Base-by-base conservation (phyloP, 768 basidiomycete species). In the Daedaleopsis nitida region DNA sequence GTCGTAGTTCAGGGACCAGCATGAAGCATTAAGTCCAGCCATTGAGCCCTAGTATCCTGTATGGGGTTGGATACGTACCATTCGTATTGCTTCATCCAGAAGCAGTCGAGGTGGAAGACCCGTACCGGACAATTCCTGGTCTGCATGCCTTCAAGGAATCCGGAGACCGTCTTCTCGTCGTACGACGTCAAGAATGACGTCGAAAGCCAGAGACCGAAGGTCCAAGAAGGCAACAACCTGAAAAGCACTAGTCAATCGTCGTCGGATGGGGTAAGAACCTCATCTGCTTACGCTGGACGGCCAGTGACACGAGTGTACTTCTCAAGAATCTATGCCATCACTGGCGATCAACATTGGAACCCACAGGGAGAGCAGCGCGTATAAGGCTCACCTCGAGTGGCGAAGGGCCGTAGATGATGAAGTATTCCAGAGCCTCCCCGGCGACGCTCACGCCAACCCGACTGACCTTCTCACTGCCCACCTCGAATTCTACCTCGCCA, bases 41-140 rank as follows among this genome's bases (percentile, higher is more conserved):
- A 32, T 32, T 32, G 27, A 32, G 27, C 27, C 4, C 7, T 32
- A 32, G 27, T 3, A 32, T 7, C 7, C 27, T 7, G 27, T 32
- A 32, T 32, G 27, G 27, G 13, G 23, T 47, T 21, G 48, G 50
- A 68, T 66, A 65, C 74, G 51, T 55, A 82, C 86, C 86, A 87
- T 72, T 87, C 84, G 67, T 87, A 86, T 70, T 84, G 83, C 66
- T 85, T 86, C 85, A 86, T 87, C 85, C 86, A 87, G 71, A 89
- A 91, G 68, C 88, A 91, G 68, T 91, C 89, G 43, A 91, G 69
- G 66, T 92, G 89, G 76, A 91, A 87, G 2, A 90, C 88, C 21
- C 87, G 81, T 27, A 90, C 86, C 17, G 78, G 78, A 63, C 86
- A 86, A 57, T 81, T 74, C 37, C 86, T 80, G 23, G 86, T 77